Evolutionary conservation across 202 grass and related monocot species (phyloP).

Genomic region (Eragrostis tef): DNA sequence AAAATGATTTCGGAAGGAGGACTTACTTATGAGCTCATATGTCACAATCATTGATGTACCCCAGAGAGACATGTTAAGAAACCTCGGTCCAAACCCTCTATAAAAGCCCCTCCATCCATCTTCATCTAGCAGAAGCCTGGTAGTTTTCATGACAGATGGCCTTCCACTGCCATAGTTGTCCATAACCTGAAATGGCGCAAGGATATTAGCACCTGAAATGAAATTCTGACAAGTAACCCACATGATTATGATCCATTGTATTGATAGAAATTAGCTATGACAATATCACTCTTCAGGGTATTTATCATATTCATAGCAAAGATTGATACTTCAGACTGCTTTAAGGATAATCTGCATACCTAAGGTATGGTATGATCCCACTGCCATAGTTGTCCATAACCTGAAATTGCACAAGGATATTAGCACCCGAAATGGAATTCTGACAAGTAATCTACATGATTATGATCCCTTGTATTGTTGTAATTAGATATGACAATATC

Average conservation of each 20-base stretch:
- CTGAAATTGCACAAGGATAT: conserved; percentile 44
- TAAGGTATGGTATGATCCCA: conserved; percentile 45
- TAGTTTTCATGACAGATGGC: conserved; percentile 79
- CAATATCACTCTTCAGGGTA: background rate
- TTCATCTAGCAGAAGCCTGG: conserved; percentile 68
- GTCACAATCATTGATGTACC: conserved; percentile 99
- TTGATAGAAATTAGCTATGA: background rate
- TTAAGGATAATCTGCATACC: conserved; percentile 23
- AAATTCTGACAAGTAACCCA: background rate
- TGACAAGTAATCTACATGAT: background rate
- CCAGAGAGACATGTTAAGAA: conserved; percentile 98
- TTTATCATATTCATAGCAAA: background rate
- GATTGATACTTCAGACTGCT: background rate
- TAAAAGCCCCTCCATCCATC: conserved; percentile 94
- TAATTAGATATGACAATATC: conserved; percentile 10
- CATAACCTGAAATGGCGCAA: conserved; percentile 67
- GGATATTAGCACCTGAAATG: conserved; percentile 16
- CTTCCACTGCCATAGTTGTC: conserved; percentile 78
- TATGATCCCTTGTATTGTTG: background rate
- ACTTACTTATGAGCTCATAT: conserved; percentile 94
- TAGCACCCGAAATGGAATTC: conserved; percentile 14
- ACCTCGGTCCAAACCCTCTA: conserved; percentile 86
- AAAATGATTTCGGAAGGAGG: background rate
- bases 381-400: conserved; percentile 87
- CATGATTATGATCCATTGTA: background rate